Percentiles rank a stretch among this genome's conserved stretches.
Conservation (phyloP, 2,329 filamentous ascomycete genomes). For the Alternaria panax region DNA sequence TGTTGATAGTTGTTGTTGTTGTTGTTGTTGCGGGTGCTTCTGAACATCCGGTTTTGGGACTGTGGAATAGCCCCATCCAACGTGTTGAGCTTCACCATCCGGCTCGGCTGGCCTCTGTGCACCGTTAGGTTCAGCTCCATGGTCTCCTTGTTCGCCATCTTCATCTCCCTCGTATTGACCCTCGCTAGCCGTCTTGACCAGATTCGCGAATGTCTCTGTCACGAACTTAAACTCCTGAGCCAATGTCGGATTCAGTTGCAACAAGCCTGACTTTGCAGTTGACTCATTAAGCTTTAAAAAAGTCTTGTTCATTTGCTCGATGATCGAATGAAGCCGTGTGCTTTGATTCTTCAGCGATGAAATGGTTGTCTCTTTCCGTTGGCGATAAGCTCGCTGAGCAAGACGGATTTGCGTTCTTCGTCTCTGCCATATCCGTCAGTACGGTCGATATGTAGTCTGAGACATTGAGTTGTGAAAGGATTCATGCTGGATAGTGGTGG, state of each 20-base stretch:
- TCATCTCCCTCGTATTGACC: conserved; percentile 38
- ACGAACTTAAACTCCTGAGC: conserved; percentile 64
- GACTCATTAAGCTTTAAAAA: conserved; percentile 73
- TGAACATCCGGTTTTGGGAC: not conserved
- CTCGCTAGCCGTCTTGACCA: conserved; percentile 58
- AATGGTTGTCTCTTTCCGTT: conserved; percentile 84
- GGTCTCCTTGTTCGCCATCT: conserved; percentile 43
- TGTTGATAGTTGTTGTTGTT: conserved; percentile 11
- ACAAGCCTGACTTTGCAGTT: conserved; percentile 64
- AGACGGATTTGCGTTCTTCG: conserved; percentile 86
- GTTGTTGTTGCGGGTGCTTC: conserved; percentile 4
- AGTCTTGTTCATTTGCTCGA: conserved; percentile 76
- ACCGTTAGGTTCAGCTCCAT: conserved; percentile 11
- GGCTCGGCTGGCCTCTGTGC: conserved; percentile 6
- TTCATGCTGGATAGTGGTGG: not conserved
- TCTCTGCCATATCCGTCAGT: conserved; percentile 59
- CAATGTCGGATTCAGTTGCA: conserved; percentile 65
- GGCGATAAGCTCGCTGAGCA: conserved; percentile 83
- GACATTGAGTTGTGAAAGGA: not conserved
- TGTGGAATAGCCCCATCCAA: conserved; percentile 40
- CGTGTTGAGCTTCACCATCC: conserved; percentile 20
- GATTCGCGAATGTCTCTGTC: conserved; percentile 65
- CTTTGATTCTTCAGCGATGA: conserved; percentile 75
- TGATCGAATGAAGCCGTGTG: conserved; percentile 70
- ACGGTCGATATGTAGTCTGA: not conserved